phyloP scores from a whole-genome alignment of 305 asterid species.

The Fraxinus latifolia region DNA sequence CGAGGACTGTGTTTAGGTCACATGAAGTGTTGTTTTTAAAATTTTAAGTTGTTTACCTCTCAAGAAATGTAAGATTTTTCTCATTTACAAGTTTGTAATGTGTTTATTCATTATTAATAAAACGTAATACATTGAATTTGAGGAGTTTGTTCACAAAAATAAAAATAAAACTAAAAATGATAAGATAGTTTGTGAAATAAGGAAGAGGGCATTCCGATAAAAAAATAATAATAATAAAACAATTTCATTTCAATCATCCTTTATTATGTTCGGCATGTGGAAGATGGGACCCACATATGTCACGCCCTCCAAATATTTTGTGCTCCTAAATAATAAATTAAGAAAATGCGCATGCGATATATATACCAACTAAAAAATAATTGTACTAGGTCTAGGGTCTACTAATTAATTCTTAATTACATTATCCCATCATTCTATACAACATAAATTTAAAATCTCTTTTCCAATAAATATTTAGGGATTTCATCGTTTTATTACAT shows the following conservation, averaged over 20 bases:
- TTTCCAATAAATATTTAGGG: not conserved
- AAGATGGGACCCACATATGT: slow-evolving; percentile 22
- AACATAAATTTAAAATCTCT: not conserved
- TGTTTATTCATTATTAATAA: too few species aligned
- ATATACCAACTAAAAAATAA: not conserved
- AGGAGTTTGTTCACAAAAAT: too few species aligned
- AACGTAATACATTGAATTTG: too few species aligned
- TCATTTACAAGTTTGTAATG: too few species aligned
- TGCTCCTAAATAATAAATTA: slow-evolving; percentile 20
- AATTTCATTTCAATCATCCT: not conserved
- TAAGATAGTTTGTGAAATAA: too few species aligned
- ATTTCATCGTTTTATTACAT: not conserved
- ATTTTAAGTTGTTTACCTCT: too few species aligned
- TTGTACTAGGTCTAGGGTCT: not conserved
- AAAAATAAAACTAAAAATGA: too few species aligned
- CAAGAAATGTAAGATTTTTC: too few species aligned
- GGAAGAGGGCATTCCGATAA: not conserved
- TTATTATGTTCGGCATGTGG: slow-evolving; percentile 29
- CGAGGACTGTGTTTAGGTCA: too few species aligned
- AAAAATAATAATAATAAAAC: too few species aligned
- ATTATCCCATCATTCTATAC: not conserved
- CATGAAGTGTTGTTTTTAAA: too few species aligned
- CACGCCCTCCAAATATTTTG: slow-evolving; percentile 29
- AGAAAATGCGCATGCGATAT: slow-evolving; percentile 30
- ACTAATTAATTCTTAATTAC: not conserved